phyloP scores from a whole-genome alignment of 2,329 filamentous ascomycete genomes.

The Anthostomella pinea region DNA sequence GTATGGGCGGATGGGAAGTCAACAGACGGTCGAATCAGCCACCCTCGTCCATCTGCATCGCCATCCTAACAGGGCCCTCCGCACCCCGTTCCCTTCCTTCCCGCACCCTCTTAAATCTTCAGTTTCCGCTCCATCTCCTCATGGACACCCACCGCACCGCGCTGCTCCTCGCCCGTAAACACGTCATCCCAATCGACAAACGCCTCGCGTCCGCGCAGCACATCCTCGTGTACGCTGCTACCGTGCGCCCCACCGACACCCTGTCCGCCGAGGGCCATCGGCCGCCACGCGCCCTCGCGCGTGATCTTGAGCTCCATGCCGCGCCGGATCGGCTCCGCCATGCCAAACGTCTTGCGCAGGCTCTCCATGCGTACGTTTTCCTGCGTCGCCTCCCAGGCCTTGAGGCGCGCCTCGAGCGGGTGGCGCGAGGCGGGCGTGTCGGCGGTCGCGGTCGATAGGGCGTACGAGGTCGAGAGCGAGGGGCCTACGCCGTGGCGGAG shows the following conservation, averaged over 20 bases:
- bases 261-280: slow-evolving; percentile 63
- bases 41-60: neutral
- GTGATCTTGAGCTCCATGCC: slow-evolving; percentile 95
- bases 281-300: slow-evolving; percentile 75
- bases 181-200: slow-evolving; percentile 92
- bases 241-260: slow-evolving; percentile 51
- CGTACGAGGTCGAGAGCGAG: slow-evolving; percentile 36
- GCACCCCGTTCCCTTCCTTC: slow-evolving; percentile 2
- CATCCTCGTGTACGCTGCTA: slow-evolving; percentile 79
- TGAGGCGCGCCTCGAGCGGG: slow-evolving; percentile 87
- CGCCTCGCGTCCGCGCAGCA: slow-evolving; percentile 75
- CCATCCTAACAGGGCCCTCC: too few species aligned
- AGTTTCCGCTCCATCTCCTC: slow-evolving; percentile 93
- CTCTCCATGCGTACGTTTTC: slow-evolving; percentile 83
- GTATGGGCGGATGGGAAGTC: too few species aligned
- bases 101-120: slow-evolving; percentile 58
- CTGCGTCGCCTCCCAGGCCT: slow-evolving; percentile 87
- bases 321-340: slow-evolving; percentile 86
- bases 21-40: too few species aligned
- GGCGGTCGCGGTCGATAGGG: slow-evolving; percentile 11
- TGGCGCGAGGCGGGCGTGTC: slow-evolving; percentile 65
- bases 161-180: slow-evolving; percentile 74
- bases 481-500: slow-evolving; percentile 79
- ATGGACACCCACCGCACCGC: slow-evolving; percentile 71
- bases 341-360: slow-evolving; percentile 82